Evolutionary conservation across 495 filamentous ascomycete genomes (phyloP), one percentile per base, ranked within the genome.

Genomic region (Podospora bellae-mahoneyi): DNA sequence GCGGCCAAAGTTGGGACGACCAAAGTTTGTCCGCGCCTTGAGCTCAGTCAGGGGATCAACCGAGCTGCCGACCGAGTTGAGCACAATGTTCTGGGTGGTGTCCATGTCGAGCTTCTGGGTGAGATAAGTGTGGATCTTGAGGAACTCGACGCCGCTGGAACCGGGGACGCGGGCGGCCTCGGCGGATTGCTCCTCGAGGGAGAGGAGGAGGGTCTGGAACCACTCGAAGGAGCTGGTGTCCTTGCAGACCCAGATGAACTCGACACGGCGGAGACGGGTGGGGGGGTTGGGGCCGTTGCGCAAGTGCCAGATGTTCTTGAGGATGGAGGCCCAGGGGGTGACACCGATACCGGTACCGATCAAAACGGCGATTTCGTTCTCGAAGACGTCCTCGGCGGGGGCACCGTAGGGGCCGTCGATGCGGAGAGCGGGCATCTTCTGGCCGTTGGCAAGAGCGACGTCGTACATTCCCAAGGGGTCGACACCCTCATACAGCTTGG

Each of bases 171-270:
- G 80, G 30, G 91, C 91, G 0, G 87, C 86, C 60, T 85, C 84
- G 62, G 89, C 85, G 48, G 88, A 91, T 75, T 99, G 95, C 39
- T 88, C 82, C 74, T 99, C 95, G n/a, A 99, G 89, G 0, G 91
- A 94, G 5, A 90, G 92, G 13, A 99, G 87, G 4, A 99, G 89
- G 13, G 90, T 90, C 77, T 99, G 96, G 82, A 99, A 99, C 95
- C 95, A 99, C 81, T 98, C 95, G 76, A 99, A 99, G 0, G 94
- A 97, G 53, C 84, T 88, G 2, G 93, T 98, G 73, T 99, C 94
- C 77, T 90, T 96, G 85, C 96, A 98, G 65, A 98, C 89, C 95
- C 95, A 99, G 82, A 98, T 97, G 79, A 99, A 98, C 77, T 99
- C 95, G 19, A 99, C 94, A 77, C 95, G 89, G 64, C 93, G 89